Conservation (phyloP, 495 filamentous ascomycete species). For the Penicillium crystallinum region DNA sequence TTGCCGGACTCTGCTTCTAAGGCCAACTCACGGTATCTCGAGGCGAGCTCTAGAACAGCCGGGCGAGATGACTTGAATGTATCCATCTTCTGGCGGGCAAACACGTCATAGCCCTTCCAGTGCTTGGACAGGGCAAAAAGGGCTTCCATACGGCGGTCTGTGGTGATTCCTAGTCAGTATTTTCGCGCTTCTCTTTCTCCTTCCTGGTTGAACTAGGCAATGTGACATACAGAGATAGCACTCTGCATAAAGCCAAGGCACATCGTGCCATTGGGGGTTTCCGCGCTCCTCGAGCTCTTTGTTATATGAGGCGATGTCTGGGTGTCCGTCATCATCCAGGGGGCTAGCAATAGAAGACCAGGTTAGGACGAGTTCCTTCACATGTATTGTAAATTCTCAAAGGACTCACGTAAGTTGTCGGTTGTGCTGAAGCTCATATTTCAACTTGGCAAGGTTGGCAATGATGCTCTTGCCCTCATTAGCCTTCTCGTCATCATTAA, state of each 20-base stretch:
- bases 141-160: slow-evolving; percentile 65
- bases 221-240: slow-evolving; percentile 85
- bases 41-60: slow-evolving; percentile 83
- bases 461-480: slow-evolving; percentile 85
- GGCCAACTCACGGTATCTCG: slow-evolving; percentile 63
- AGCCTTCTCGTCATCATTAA: slow-evolving; percentile 52
- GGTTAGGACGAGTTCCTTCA: neutral
- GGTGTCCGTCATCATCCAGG: slow-evolving; percentile 70
- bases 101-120: slow-evolving; percentile 93
- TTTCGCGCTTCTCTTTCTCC: neutral
- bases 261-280: slow-evolving; percentile 72
- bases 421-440: slow-evolving; percentile 95
- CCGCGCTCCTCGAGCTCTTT: slow-evolving; percentile 72
- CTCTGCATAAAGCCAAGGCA: slow-evolving; percentile 84
- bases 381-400: neutral
- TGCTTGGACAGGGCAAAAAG: slow-evolving; percentile 70
- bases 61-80: slow-evolving; percentile 91
- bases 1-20: slow-evolving; percentile 45
- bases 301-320: slow-evolving; percentile 82
- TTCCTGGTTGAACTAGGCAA: neutral
- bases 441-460: slow-evolving; percentile 71
- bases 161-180: slow-evolving; percentile 15
- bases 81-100: slow-evolving; percentile 81
- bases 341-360: slow-evolving; percentile 49
- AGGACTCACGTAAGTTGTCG: slow-evolving; percentile 66